These are phyloP conservation scores for Yarrowia hollandica DNA, from an alignment of 805 yeast species.

Conservation along the genomic window DNA sequence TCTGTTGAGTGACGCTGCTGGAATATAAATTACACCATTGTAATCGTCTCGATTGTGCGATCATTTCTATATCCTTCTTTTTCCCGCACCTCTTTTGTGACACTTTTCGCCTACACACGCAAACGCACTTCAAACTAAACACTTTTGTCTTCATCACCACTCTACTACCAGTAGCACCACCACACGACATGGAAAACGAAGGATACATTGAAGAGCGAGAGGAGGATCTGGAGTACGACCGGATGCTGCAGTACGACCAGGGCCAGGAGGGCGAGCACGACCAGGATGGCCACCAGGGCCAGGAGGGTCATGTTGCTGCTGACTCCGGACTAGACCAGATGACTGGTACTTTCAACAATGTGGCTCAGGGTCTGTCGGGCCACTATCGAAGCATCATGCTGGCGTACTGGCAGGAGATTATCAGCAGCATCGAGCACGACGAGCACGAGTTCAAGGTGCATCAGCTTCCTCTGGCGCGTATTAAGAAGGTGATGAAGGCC, in stretches of 20 bases:
- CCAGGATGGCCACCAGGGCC: slow-evolving; percentile 8
- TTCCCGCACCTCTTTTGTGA: no score
- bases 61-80: no score
- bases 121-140: no score
- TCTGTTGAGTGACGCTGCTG: no score
- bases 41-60: no score
- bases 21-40: no score
- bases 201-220: slow-evolving; percentile 28
- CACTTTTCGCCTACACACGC: no score
- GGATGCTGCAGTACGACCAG: slow-evolving; percentile 26
- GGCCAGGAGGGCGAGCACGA: slow-evolving; percentile 20
- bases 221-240: slow-evolving; percentile 24
- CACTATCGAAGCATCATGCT: slow-evolving; percentile 84
- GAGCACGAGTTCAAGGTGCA: slow-evolving; percentile 81
- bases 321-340: slow-evolving; percentile 15
- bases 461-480: slow-evolving; percentile 92
- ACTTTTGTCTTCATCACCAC: no score
- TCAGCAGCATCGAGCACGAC: slow-evolving; percentile 79
- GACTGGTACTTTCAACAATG: slow-evolving; percentile 77
- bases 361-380: slow-evolving; percentile 87
- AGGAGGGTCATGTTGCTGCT: background rate
- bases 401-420: slow-evolving; percentile 96
- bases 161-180: no score
- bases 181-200: slow-evolving; percentile 21
- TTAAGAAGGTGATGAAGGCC: slow-evolving; percentile 96